A percentile compares a stretch with the other conserved stretches of the same genome.
These are phyloP conservation scores for Epichloe sibirici DNA, from an alignment of 2,329 filamentous ascomycete species.

Conservation along the genomic window DNA sequence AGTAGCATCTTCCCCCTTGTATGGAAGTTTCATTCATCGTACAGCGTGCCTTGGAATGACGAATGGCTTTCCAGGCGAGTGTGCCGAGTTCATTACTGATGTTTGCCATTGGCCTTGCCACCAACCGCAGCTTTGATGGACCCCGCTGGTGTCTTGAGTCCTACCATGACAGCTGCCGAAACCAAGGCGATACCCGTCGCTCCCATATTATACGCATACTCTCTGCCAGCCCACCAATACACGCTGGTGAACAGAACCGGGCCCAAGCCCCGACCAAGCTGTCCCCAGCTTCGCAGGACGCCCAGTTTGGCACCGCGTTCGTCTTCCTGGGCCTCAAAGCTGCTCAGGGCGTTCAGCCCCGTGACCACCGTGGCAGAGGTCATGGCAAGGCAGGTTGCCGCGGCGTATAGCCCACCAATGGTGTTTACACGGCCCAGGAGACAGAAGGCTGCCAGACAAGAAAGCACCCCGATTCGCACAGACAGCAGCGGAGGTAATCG, in stretches of 20 bases:
- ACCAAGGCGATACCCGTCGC: conserved; percentile 71
- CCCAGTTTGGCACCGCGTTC: conserved; percentile 84
- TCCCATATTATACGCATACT: conserved; percentile 72
- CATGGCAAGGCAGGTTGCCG: conserved; percentile 72
- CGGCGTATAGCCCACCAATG: conserved; percentile 61
- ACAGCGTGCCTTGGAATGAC: background rate
- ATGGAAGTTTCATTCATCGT: background rate
- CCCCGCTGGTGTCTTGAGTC: conserved; percentile 50
- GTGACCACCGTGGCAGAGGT: conserved; percentile 94
- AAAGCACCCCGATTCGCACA: conserved; percentile 65
- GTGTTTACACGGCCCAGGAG: conserved; percentile 60
- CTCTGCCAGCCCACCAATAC: conserved; percentile 96
- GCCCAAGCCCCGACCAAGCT: conserved; percentile 76
- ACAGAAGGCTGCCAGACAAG: conserved; percentile 69
- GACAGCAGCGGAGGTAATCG: conserved; percentile 70
- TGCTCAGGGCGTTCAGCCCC: conserved; percentile 80
- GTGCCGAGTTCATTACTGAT: background rate
- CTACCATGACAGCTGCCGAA: conserved; percentile 55
- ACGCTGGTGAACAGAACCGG: conserved; percentile 85
- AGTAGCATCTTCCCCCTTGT: too few species aligned
- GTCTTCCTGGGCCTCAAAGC: conserved; percentile 68
- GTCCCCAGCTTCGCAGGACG: conserved; percentile 68
- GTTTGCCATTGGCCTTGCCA: conserved; percentile 8
- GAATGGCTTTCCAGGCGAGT: background rate
- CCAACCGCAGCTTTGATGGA: conserved; percentile 5